Evolutionary conservation across 176 grass and related monocot genomes (phyloP), one percentile per base, ranked within the genome.

Genomic region (Zizania latifolia): DNA sequence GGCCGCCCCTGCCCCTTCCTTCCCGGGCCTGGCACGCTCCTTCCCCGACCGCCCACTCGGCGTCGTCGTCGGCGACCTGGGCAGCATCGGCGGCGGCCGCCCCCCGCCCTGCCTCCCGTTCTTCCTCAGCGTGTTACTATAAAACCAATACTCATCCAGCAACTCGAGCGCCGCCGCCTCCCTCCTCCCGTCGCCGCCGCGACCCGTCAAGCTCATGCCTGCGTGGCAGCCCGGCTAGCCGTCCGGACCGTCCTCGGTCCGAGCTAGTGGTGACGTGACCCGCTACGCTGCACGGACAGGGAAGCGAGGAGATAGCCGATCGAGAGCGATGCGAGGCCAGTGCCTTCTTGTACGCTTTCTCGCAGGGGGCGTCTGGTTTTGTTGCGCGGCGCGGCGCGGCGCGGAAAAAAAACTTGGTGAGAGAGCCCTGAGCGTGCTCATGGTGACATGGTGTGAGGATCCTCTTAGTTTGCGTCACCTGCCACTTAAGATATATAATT

Each of bases 71-170:
- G 82, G 77, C 69, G 87, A 36, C 66, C 74, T 90, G 30, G 79
- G 74, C 37, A 70, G 72, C 56, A 22, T 31, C 43, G 74, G 88
- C 35, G 65, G 41, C 56, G 5, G 48, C 13, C 24, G 51, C 7
- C 1, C 62, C 58, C 48, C 37, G 23, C 34, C 35, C 2, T 31
- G 10, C 1, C 62, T 69, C 54, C 28, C 64, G 65, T n/a, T 51
- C 33, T 44, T 78, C 51, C 6, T 53, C 22, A 97, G 75, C 43
- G 78, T 70, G 88, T 93, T 97, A 83, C 83, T 74, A 75, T 91
- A 93, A 88, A 97, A 93, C 94, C 94, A 97, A 63, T 74, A 74
- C 44, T 97, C 94, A 38, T 97, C 94, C 17, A 91, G 81, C 62
- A 97, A 38, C 37, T 91, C 80, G 78, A 89, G 68, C 11, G 83